phyloP scores from a whole-genome alignment of 2,329 filamentous ascomycete genomes.

The Clarireedia monteithiana region DNA sequence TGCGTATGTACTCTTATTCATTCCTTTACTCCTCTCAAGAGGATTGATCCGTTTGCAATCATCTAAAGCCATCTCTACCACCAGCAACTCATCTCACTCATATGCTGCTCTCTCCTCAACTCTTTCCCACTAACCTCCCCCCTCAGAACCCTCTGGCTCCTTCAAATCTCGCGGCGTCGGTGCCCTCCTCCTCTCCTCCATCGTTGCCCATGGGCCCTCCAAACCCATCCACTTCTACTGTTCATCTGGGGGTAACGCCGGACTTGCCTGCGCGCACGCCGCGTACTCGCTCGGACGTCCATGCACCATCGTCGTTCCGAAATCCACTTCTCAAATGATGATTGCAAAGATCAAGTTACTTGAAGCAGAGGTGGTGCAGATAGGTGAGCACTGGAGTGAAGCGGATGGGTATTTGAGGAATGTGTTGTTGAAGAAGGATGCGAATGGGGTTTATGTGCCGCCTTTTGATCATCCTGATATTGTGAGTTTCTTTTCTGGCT shows the following conservation, averaged over 20 bases:
- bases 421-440: slow-evolving; percentile 42
- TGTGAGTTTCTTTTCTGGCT: background rate
- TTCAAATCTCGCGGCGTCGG: slow-evolving; percentile 79
- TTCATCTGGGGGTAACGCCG: slow-evolving; percentile 76
- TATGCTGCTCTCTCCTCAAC: background rate
- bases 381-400: slow-evolving; percentile 60
- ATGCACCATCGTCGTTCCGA: slow-evolving; percentile 29
- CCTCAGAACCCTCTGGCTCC: slow-evolving; percentile 41
- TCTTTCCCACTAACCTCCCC: no score
- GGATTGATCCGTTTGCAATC: background rate
- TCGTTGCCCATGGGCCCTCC: slow-evolving; percentile 14
- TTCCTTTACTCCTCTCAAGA: background rate
- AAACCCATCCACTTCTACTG: slow-evolving; percentile 63
- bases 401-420: slow-evolving; percentile 60
- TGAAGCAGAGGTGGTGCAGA: slow-evolving; percentile 60
- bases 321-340: slow-evolving; percentile 59
- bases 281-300: slow-evolving; percentile 55
- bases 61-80: slow-evolving; percentile 41
- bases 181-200: slow-evolving; percentile 53
- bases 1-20: background rate
- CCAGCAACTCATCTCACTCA: slow-evolving; percentile 11
- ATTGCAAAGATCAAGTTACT: slow-evolving; percentile 61
- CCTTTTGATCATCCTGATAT: slow-evolving; percentile 63
- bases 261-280: slow-evolving; percentile 71
- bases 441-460: slow-evolving; percentile 53